Percentiles rank a stretch among this genome's conserved stretches.
phyloP scores from a whole-genome alignment of 2,329 filamentous ascomycete species.

The Pyricularia grisea region DNA sequence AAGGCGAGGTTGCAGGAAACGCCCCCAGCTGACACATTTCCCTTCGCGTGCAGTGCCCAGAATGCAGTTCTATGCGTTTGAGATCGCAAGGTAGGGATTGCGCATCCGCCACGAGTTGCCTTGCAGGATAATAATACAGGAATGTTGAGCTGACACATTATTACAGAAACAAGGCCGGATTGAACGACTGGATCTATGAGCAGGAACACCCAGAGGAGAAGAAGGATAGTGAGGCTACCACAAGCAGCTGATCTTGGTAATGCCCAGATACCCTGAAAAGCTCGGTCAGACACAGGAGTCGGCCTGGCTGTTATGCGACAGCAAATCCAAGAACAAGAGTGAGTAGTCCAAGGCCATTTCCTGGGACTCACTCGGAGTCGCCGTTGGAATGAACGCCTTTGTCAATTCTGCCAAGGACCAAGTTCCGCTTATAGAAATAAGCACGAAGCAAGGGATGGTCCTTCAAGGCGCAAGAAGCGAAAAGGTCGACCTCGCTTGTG shows the following conservation, averaged over 20 bases:
- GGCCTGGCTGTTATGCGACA: neutral
- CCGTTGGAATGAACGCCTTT: neutral
- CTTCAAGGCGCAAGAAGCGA: no score
- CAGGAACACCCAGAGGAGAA: slow-evolving; percentile 55
- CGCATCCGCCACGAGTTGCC: slow-evolving; percentile 17
- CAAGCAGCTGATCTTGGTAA: neutral
- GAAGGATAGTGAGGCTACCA: neutral
- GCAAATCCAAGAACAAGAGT: neutral
- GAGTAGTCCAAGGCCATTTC: neutral
- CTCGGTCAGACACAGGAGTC: neutral
- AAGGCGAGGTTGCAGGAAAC: neutral
- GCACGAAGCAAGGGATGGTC: neutral
- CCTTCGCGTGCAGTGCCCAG: slow-evolving; percentile 32
- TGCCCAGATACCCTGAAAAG: neutral
- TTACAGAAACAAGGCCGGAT: slow-evolving; percentile 68
- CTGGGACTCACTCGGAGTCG: neutral
- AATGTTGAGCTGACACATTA: neutral
- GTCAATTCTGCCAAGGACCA: neutral
- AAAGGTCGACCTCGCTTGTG: neutral
- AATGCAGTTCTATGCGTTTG: slow-evolving; percentile 47
- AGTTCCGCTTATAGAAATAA: neutral
- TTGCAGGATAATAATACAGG: neutral
- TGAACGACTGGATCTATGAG: slow-evolving; percentile 98
- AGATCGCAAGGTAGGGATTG: slow-evolving; percentile 32
- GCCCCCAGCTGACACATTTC: slow-evolving; percentile 7